Evolutionary conservation across 2,329 filamentous ascomycete species (phyloP).

Genomic region (Venturia pyrina): DNA sequence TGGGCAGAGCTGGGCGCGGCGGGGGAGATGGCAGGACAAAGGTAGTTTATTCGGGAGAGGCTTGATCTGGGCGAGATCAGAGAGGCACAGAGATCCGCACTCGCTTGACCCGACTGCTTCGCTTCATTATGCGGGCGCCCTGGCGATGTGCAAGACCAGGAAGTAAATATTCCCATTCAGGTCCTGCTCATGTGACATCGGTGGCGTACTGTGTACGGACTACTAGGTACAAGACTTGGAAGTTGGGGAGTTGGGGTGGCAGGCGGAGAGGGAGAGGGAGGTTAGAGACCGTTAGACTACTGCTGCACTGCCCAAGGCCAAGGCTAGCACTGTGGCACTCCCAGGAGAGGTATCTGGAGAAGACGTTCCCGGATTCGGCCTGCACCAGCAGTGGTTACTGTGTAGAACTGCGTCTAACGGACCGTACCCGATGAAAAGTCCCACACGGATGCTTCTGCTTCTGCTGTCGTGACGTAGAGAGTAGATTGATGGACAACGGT

Average conservation of each 20-base stretch:
- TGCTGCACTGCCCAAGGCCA: background rate
- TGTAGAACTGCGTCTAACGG: too few species aligned
- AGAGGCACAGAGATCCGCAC: background rate
- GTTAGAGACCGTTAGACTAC: too few species aligned
- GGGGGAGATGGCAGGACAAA: background rate
- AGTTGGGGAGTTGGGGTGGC: too few species aligned
- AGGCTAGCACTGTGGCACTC: background rate
- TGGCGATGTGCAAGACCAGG: background rate
- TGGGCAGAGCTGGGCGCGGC: background rate
- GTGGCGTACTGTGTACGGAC: too few species aligned
- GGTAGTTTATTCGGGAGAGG: conserved; percentile 1
- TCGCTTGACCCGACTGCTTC: background rate
- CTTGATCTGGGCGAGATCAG: background rate
- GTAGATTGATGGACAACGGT: background rate
- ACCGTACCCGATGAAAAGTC: background rate
- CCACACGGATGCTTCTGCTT: background rate
- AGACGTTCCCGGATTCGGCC: background rate
- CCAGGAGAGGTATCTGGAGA: background rate
- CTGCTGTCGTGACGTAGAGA: background rate
- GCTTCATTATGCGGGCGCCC: background rate
- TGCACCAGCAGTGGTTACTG: background rate
- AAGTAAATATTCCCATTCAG: background rate
- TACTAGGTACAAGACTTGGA: too few species aligned
- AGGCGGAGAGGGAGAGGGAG: too few species aligned
- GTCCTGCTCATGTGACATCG: background rate